These are phyloP conservation scores for Hypoxylon lienhwacheense DNA, from an alignment of 495 filamentous ascomycete species.

Conservation along the genomic window DNA sequence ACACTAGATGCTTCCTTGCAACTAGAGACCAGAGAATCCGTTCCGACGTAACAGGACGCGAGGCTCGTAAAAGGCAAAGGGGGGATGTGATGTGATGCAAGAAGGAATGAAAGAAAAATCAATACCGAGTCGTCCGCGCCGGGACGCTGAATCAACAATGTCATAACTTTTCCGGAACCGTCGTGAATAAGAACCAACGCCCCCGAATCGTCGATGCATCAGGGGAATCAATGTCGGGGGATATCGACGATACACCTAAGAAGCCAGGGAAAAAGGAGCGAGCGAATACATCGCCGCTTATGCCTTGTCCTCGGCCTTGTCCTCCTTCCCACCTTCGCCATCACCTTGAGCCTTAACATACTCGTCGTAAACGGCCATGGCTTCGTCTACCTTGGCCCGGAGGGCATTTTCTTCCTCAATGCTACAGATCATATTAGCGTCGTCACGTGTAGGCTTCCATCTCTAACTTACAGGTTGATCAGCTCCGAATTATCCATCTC, in stretches of 20 bases:
- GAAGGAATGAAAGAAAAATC: slow-evolving; percentile 40
- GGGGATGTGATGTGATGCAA: slow-evolving; percentile 14
- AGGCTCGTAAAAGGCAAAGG: slow-evolving; percentile 32
- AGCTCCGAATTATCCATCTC: slow-evolving; percentile 98
- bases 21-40: slow-evolving; percentile 26
- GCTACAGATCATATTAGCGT: slow-evolving; percentile 54
- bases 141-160: slow-evolving; percentile 38
- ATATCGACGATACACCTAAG: slow-evolving; percentile 20
- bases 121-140: slow-evolving; percentile 44
- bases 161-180: slow-evolving; percentile 55
- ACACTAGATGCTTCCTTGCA: slow-evolving; percentile 22
- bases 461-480: slow-evolving; percentile 82
- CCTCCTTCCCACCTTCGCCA: slow-evolving; percentile 53
- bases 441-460: background rate
- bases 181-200: slow-evolving; percentile 42
- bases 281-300: slow-evolving; percentile 33
- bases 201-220: slow-evolving; percentile 31
- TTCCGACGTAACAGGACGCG: slow-evolving; percentile 31
- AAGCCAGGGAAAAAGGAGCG: slow-evolving; percentile 6
- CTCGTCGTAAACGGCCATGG: slow-evolving; percentile 94
- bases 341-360: slow-evolving; percentile 83
- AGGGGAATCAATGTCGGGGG: slow-evolving; percentile 27
- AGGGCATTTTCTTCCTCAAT: slow-evolving; percentile 89
- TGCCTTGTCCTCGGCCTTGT: slow-evolving; percentile 61
- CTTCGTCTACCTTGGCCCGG: slow-evolving; percentile 93